Evolutionary conservation across 768 basidiomycete genomes (phyloP), one percentile per base, ranked within the genome.

Genomic region (Boletus rubroflammeus): DNA sequence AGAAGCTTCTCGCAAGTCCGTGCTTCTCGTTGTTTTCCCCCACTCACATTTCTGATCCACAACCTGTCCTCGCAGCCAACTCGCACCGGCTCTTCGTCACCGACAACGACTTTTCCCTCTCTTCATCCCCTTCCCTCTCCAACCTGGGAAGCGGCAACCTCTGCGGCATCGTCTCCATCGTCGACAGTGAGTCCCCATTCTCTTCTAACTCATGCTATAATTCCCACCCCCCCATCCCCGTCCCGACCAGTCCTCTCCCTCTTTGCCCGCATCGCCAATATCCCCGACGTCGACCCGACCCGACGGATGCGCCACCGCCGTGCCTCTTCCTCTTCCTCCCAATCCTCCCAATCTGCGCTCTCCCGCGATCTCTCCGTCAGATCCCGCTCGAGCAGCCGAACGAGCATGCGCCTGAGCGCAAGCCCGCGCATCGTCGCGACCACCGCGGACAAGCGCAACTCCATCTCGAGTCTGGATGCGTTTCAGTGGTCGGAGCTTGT

Each of bases 1-100:
- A 91, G 70, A 93, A 92, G 66, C 75, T 92, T 9, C 78, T 93
- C 23, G 89, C 90, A 3, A 93, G 90, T 92, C 63, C 58, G 87
- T 77, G 7, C 23, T 31, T 3, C 19, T 31, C 32, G 2, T 19
- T 8, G 0, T 28, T 13, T 45, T 41, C 26, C n/a, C 23, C 13
- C 44, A 19, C 23, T 53, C n/a, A 36, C 42, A 51, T 26, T 50
- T 10, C 50, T 57, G 51, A 46, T 58, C 40, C 29, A 35, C 43
- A 8, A 6, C 28, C n/a, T 17, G 8, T 28, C 35, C 17, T n/a
- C 11, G 11, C 57, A 92, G 90, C 90, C 34, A 87, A 85, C 65
- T 76, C 90, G 0, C 90, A 91, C 63, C 81, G 90, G 28, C 76
- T 93, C 11, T 92, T 93, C 64, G 82, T 92, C 21, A 86, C 84